Conservation (phyloP, 768 basidiomycete genomes). For the Kondoa subrosea region DNA sequence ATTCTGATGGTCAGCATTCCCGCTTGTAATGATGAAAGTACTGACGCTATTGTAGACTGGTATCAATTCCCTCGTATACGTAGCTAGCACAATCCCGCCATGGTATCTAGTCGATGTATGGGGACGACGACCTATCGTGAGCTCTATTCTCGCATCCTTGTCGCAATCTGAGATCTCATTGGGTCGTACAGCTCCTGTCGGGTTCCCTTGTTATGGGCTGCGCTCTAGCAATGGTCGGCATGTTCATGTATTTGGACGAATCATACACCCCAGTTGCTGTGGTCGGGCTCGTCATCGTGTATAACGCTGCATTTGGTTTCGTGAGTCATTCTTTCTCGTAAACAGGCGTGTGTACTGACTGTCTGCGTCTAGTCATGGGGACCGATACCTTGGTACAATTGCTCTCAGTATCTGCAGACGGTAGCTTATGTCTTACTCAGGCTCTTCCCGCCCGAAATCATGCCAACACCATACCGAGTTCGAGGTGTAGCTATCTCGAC, state of each 20-base stretch:
- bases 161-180: not conserved
- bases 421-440: not conserved
- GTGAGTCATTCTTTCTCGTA: conserved; percentile 35
- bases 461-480: conserved; percentile 40
- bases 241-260: conserved; percentile 84
- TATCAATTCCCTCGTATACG: conserved; percentile 40
- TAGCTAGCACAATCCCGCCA: conserved; percentile 63
- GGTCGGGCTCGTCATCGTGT: conserved; percentile 72
- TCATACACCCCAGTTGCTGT: conserved; percentile 71
- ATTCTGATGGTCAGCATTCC: conserved; percentile 94
- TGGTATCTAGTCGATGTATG: conserved; percentile 89
- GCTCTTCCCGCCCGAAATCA: conserved; percentile 19
- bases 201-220: conserved; percentile 74
- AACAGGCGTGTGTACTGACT: no score
- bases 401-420: conserved; percentile 12
- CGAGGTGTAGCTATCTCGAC: conserved; percentile 94
- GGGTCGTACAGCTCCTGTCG: conserved; percentile 36
- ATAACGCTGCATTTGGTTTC: conserved; percentile 90
- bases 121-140: conserved; percentile 68
- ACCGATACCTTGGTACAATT: not conserved
- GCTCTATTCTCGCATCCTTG: not conserved
- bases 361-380: conserved; percentile 29
- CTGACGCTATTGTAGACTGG: not conserved
- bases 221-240: conserved; percentile 62
- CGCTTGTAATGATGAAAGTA: conserved; percentile 60